A percentile compares a stretch with the other conserved stretches of the same genome.
phyloP scores from a whole-genome alignment of 768 basidiomycete genomes.

The Sarcodon aspratus region DNA sequence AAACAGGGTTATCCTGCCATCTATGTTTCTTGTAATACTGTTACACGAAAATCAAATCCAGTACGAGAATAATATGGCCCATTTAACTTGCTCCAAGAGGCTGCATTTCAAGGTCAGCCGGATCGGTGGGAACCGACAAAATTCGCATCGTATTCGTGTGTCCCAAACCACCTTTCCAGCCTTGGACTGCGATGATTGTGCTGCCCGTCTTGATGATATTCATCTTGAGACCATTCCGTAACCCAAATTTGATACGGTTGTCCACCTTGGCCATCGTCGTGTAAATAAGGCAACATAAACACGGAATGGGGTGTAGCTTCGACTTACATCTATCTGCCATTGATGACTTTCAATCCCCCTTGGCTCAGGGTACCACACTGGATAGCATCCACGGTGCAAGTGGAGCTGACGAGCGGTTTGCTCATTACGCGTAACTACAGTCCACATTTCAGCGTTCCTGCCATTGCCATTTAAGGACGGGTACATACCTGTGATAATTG shows the following conservation, averaged over 20 bases:
- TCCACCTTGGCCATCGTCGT: conserved; percentile 44
- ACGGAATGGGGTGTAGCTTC: background rate
- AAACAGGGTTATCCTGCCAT: no score
- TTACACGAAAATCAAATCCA: no score
- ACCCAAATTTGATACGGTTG: conserved; percentile 82
- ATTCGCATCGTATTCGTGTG: conserved; percentile 90
- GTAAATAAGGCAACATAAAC: background rate
- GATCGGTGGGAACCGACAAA: conserved; percentile 72
- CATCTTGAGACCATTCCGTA: conserved; percentile 72
- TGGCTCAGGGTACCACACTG: conserved; percentile 95
- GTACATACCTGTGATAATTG: conserved; percentile 83
- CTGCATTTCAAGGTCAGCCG: conserved; percentile 68
- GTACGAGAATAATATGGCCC: no score
- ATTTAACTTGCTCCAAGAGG: conserved; percentile 23
- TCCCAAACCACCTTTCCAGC: conserved; percentile 98
- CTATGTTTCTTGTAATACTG: no score
- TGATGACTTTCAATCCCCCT: conserved; percentile 78
- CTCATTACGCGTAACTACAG: conserved; percentile 84
- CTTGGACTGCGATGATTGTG: conserved; percentile 91
- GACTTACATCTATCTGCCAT: conserved; percentile 93
- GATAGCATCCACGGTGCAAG: conserved; percentile 93
- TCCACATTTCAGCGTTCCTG: background rate
- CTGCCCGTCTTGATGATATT: conserved; percentile 83
- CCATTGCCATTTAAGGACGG: background rate
- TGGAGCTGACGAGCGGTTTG: conserved; percentile 96